Evolutionary conservation across 768 basidiomycete species (phyloP).

Genomic region (Pleurotus sapidus): DNA sequence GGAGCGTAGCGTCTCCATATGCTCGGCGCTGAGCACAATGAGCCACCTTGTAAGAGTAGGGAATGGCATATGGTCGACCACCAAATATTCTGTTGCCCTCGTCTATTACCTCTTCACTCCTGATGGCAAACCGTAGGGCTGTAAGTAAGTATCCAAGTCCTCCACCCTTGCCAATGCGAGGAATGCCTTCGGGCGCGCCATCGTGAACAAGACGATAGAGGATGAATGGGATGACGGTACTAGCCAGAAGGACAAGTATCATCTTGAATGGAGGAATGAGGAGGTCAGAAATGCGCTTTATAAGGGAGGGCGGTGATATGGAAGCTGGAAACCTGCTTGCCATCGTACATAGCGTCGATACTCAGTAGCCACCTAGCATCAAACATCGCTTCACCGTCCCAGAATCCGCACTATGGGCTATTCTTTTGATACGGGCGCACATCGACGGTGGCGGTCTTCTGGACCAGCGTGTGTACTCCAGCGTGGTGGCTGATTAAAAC

Average conservation of each 20-base stretch:
- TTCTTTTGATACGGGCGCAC: too few relatives aligned
- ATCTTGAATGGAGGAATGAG: too few relatives aligned
- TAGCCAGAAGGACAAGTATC: not conserved
- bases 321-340: too few relatives aligned
- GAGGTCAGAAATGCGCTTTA: too few relatives aligned
- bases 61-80: constrained; percentile 14
- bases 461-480: too few relatives aligned
- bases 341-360: too few relatives aligned
- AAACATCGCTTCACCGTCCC: too few relatives aligned
- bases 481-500: too few relatives aligned
- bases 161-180: constrained; percentile 14
- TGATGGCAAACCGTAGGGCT: constrained; percentile 9
- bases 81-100: constrained; percentile 13
- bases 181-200: not conserved
- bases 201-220: not conserved
- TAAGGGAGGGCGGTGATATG: too few relatives aligned
- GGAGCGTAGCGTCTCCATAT: constrained; percentile 11
- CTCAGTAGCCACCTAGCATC: too few relatives aligned
- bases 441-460: too few relatives aligned
- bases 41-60: constrained; percentile 14
- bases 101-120: constrained; percentile 10
- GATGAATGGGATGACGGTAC: not conserved
- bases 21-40: constrained; percentile 13
- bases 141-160: constrained; percentile 14
- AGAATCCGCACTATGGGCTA: too few relatives aligned